phyloP scores from a whole-genome alignment of 441 rosid genomes.

The Omphalea diandra region DNA sequence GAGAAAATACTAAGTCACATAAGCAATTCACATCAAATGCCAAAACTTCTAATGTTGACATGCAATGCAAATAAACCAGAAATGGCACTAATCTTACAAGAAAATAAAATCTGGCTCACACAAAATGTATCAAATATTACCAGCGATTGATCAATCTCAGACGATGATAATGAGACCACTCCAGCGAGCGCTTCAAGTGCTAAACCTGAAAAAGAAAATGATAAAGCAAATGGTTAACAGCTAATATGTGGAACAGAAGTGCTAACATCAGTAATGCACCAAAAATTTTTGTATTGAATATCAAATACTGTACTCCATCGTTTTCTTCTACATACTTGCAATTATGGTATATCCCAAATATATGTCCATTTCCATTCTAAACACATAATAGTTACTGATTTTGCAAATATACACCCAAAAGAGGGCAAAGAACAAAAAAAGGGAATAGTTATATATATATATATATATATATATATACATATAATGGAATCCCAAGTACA shows the following conservation, averaged over 20 bases:
- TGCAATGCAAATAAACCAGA: background rate
- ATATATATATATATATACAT: too few species aligned
- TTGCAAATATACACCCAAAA: background rate
- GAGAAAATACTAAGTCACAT: background rate
- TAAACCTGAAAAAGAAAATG: slow-evolving; percentile 52
- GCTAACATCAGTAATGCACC: background rate
- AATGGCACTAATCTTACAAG: background rate
- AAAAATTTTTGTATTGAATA: background rate
- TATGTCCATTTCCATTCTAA: background rate
- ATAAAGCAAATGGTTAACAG: slow-evolving; percentile 15
- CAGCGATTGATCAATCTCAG: slow-evolving; percentile 75
- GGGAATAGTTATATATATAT: too few species aligned
- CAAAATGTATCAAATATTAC: slow-evolving; percentile 37
- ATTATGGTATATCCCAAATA: background rate
- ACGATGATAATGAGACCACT: slow-evolving; percentile 70
- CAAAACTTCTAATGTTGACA: background rate
- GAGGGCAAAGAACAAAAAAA: background rate
- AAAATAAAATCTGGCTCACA: background rate
- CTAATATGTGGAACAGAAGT: background rate
- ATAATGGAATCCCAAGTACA: background rate
- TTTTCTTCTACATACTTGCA: background rate
- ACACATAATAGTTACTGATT: background rate
- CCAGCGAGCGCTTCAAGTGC: slow-evolving; percentile 93
- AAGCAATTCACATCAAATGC: background rate
- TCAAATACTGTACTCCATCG: background rate